These are phyloP conservation scores for Urtica urens DNA, from an alignment of 306 rosid species.

Conservation along the genomic window DNA sequence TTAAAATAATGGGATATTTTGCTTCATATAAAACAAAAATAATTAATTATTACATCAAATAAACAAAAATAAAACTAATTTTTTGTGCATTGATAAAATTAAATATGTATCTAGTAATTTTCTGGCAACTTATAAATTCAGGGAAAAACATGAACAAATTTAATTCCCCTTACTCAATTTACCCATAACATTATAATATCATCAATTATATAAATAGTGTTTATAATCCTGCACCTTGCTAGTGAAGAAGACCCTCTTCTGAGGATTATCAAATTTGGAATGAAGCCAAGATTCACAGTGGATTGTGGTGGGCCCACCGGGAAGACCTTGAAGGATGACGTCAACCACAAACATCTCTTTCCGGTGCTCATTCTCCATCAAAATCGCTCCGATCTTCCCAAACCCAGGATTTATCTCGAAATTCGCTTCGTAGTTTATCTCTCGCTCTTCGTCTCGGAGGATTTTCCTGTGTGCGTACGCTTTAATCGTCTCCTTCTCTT, in stretches of 20 bases:
- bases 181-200: no score
- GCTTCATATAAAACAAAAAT: neutral
- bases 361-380: conserved; percentile 56
- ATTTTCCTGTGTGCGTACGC: conserved; percentile 24
- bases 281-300: conserved; percentile 65
- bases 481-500: conserved; percentile 28
- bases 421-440: conserved; percentile 31
- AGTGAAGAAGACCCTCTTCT: conserved; percentile 49
- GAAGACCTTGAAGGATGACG: conserved; percentile 36
- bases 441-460: neutral
- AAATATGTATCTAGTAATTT: no score
- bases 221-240: conserved; percentile 33
- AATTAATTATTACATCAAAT: neutral
- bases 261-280: conserved; percentile 41
- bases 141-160: no score
- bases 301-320: conserved; percentile 23
- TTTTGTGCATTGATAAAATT: no score
- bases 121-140: no score
- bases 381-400: conserved; percentile 53
- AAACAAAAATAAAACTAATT: no score
- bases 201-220: no score
- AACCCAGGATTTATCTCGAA: conserved; percentile 33
- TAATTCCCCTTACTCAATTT: no score
- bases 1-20: neutral
- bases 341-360: conserved; percentile 38